Evolutionary conservation across 2,329 filamentous ascomycete species (phyloP).

Genomic region (Graphium sp.): DNA sequence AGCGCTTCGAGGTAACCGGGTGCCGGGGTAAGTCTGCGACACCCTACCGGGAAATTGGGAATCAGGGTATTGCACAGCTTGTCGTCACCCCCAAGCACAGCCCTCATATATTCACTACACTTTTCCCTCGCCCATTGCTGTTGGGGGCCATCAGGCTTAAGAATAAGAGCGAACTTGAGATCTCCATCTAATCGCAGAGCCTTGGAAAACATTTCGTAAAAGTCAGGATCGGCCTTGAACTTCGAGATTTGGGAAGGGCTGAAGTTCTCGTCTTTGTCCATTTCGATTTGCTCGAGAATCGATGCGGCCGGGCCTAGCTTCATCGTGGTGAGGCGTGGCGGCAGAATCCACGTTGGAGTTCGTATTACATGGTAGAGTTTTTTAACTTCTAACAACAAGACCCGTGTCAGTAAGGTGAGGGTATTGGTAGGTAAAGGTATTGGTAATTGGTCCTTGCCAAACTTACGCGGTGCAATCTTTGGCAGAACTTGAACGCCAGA

Average conservation of each 20-base stretch:
- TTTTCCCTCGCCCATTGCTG: slow-evolving; percentile 23
- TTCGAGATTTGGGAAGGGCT: slow-evolving; percentile 20
- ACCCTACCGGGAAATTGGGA: slow-evolving; percentile 29
- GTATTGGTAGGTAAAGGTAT: too few species aligned
- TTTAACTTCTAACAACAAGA: slow-evolving; percentile 19
- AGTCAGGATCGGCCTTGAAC: slow-evolving; percentile 25
- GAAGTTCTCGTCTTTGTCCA: slow-evolving; percentile 10
- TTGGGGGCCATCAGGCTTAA: slow-evolving; percentile 20
- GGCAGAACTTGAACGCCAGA: slow-evolving; percentile 36
- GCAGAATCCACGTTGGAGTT: slow-evolving; percentile 23
- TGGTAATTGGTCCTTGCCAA: slow-evolving; percentile 1
- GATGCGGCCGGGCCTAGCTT: slow-evolving; percentile 15
- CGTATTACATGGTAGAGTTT: slow-evolving; percentile 23
- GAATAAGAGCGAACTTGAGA: slow-evolving; percentile 23
- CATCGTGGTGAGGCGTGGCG: slow-evolving; percentile 15
- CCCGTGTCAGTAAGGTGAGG: too few species aligned
- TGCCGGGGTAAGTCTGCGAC: slow-evolving; percentile 30
- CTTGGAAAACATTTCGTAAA: slow-evolving; percentile 28
- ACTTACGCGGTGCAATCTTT: slow-evolving; percentile 24
- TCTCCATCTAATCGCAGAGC: slow-evolving; percentile 26
- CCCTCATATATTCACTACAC: slow-evolving; percentile 27
- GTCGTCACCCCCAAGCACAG: slow-evolving; percentile 27
- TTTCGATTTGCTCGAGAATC: slow-evolving; percentile 9
- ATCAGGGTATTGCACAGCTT: slow-evolving; percentile 31
- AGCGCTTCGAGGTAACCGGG: slow-evolving; percentile 29